Percentiles rank a stretch among this genome's conserved stretches.
These are phyloP conservation scores for Prinsepia uniflora DNA, from an alignment of 306 rosid genomes.

Conservation along the genomic window DNA sequence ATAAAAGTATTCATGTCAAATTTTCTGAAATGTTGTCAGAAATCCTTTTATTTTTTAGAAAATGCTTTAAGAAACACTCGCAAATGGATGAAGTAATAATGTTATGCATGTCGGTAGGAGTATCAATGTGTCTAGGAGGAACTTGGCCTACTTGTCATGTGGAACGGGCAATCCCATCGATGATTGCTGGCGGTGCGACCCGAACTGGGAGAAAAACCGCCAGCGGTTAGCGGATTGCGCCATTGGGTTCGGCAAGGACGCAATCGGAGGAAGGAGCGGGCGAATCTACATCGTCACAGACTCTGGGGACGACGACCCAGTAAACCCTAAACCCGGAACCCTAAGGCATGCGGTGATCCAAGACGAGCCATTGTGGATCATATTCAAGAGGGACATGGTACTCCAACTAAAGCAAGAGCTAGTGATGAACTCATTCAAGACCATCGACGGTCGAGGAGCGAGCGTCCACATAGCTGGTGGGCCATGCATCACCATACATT, in stretches of 20 bases:
- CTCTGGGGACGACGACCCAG: slow-evolving; percentile 59
- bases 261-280: slow-evolving; percentile 74
- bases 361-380: slow-evolving; percentile 82
- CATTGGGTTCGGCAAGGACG: slow-evolving; percentile 79
- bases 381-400: slow-evolving; percentile 84
- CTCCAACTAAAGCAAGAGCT: slow-evolving; percentile 55
- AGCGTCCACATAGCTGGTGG: slow-evolving; percentile 84
- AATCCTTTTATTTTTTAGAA: too few species aligned
- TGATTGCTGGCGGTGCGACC: slow-evolving; percentile 82
- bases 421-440: slow-evolving; percentile 79
- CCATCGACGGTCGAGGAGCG: slow-evolving; percentile 85
- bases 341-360: slow-evolving; percentile 71
- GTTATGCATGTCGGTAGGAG: slow-evolving; percentile 31
- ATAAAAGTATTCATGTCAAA: too few species aligned
- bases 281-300: slow-evolving; percentile 56
- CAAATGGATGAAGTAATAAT: background rate
- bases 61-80: too few species aligned
- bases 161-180: slow-evolving; percentile 87
- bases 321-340: slow-evolving; percentile 70
- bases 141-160: slow-evolving; percentile 63
- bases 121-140: slow-evolving; percentile 71
- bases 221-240: slow-evolving; percentile 83
- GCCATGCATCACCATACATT: slow-evolving; percentile 71
- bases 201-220: slow-evolving; percentile 68
- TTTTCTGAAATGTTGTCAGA: too few species aligned